Conservation (phyloP, 2,329 filamentous ascomycete genomes). For the Rhynchosporium graminicola region DNA sequence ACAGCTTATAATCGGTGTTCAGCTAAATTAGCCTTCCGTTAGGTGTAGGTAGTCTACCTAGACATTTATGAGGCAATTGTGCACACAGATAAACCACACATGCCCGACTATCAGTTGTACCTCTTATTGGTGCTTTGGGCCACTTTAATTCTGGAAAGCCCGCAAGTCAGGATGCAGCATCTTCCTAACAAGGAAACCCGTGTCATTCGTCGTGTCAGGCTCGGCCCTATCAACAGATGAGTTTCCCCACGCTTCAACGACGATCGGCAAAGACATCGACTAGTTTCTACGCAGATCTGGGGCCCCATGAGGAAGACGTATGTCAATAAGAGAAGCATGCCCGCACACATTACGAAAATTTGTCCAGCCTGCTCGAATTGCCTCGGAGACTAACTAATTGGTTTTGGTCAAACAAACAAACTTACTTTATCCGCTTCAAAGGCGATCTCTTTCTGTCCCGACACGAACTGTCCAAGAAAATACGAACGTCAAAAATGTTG, state of each 20-base stretch:
- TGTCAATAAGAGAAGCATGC: background rate
- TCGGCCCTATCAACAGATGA: background rate
- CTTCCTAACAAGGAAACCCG: background rate
- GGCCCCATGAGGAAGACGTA: background rate
- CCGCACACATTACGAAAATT: background rate
- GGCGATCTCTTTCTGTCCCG: too few relatives aligned
- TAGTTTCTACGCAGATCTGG: background rate
- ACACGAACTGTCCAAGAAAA: too few relatives aligned
- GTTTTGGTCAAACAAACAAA: too few relatives aligned
- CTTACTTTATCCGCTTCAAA: too few relatives aligned
- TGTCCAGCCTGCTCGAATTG: too few relatives aligned
- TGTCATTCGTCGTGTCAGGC: background rate
- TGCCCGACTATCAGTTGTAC: background rate
- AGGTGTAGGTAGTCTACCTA: too few relatives aligned
- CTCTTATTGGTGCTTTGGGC: too few relatives aligned
- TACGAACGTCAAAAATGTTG: conserved; percentile 10
- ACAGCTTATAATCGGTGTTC: too few relatives aligned
- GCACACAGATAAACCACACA: background rate
- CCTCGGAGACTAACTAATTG: too few relatives aligned
- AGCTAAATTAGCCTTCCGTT: too few relatives aligned
- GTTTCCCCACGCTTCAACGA: background rate
- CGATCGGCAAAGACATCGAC: background rate
- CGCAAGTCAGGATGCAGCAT: background rate
- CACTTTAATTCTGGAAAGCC: too few relatives aligned
- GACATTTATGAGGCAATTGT: too few relatives aligned